Evolutionary conservation across 2,329 filamentous ascomycete species (phyloP).

Genomic region (Zymoseptoria brevis): DNA sequence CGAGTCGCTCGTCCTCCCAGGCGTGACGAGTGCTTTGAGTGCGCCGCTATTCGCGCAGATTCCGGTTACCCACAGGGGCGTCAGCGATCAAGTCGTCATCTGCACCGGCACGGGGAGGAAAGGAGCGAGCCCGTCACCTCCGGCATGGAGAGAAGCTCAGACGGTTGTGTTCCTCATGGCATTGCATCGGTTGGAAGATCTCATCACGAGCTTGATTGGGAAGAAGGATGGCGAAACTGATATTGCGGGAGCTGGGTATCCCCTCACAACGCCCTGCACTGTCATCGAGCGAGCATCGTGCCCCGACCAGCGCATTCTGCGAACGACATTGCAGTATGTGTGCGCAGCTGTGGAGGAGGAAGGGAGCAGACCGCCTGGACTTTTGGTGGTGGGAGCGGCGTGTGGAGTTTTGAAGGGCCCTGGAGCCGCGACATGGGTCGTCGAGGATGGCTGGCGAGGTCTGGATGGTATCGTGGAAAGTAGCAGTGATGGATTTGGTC

Average conservation of each 20-base stretch:
- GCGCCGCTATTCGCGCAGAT: constrained; percentile 84
- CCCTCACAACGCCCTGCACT: constrained; percentile 72
- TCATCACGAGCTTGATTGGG: constrained; percentile 63
- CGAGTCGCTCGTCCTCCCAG: constrained; percentile 64
- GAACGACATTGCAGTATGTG: constrained; percentile 74
- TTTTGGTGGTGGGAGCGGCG: constrained; percentile 76
- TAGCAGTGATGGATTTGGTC: constrained; percentile 27
- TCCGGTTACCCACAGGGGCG: constrained; percentile 78
- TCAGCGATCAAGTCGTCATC: constrained; percentile 88
- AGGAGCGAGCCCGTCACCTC: constrained; percentile 72
- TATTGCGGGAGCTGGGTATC: constrained; percentile 30
- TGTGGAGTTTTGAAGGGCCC: constrained; percentile 67
- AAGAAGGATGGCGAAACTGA: constrained; percentile 18
- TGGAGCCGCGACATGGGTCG: constrained; percentile 61
- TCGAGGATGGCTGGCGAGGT: constrained; percentile 79
- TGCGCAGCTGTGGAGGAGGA: constrained; percentile 78
- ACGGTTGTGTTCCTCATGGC: constrained; percentile 96
- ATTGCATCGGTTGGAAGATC: constrained; percentile 68
- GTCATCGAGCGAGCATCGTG: constrained; percentile 92
- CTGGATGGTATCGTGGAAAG: constrained; percentile 46
- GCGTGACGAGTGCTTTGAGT: constrained; percentile 79
- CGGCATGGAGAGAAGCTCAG: constrained; percentile 64
- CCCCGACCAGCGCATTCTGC: constrained; percentile 84
- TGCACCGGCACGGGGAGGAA: constrained; percentile 94
- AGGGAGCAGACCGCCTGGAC: constrained; percentile 78